Evolutionary conservation across 2,329 filamentous ascomycete species (phyloP).

Genomic region (Amylocarpus encephaloides): DNA sequence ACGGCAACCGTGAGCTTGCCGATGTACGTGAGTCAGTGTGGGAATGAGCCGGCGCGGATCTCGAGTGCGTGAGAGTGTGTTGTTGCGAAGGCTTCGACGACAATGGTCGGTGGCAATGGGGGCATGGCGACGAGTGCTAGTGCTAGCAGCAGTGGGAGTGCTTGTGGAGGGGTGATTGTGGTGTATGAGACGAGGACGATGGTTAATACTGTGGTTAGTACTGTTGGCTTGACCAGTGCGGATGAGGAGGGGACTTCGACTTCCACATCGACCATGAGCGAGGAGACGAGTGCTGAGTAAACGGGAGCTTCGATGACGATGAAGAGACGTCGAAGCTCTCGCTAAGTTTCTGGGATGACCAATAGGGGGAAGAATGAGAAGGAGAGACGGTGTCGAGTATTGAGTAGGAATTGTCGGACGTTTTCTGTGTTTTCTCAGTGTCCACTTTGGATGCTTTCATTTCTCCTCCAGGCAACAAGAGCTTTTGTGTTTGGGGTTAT

Average conservation of each 20-base stretch:
- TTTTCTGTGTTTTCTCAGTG: too few relatives aligned
- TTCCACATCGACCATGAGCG: background rate
- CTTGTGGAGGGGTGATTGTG: background rate
- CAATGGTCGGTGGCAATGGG: background rate
- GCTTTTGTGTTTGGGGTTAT: too few relatives aligned
- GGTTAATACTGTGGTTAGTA: background rate
- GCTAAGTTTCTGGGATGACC: background rate
- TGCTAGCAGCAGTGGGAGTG: background rate
- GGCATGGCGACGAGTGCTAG: background rate
- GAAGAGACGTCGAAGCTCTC: background rate
- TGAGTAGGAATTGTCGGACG: too few relatives aligned
- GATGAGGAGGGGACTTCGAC: background rate
- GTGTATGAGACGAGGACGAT: background rate
- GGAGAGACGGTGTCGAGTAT: too few relatives aligned
- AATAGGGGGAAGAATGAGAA: too few relatives aligned
- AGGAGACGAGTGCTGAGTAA: too few relatives aligned
- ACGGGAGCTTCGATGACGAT: background rate
- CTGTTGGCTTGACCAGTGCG: background rate
- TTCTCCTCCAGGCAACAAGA: too few relatives aligned
- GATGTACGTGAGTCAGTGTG: conserved; percentile 13
- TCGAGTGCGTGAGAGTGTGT: conserved; percentile 21
- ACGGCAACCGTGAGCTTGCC: conserved; percentile 15
- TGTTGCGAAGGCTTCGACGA: background rate
- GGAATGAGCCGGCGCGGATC: conserved; percentile 10
- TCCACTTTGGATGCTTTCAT: too few relatives aligned